Percentiles rank a stretch among this genome's conserved stretches.
phyloP scores from a whole-genome alignment of 2,329 filamentous ascomycete species.

The Calcarisporium arbuscula region DNA sequence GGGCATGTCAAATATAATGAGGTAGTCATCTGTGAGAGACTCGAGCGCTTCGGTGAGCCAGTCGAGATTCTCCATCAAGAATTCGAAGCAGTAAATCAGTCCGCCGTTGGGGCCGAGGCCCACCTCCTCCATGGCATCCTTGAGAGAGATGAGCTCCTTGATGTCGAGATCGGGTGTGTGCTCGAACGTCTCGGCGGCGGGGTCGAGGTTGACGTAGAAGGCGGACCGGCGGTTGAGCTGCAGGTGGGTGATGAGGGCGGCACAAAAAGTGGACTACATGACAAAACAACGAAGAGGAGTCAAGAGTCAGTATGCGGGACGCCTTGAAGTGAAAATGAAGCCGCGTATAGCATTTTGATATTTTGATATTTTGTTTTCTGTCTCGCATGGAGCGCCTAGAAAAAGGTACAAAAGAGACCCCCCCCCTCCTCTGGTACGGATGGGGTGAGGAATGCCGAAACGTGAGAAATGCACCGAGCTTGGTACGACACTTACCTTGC shows the following conservation, averaged over 20 bases:
- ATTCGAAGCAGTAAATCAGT: slow-evolving; percentile 94
- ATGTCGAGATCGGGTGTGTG: slow-evolving; percentile 93
- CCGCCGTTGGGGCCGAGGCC: slow-evolving; percentile 86
- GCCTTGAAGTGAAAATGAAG: too few relatives aligned
- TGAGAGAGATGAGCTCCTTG: slow-evolving; percentile 86
- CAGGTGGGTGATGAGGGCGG: slow-evolving; percentile 86
- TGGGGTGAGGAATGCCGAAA: too few relatives aligned
- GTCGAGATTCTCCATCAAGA: slow-evolving; percentile 88
- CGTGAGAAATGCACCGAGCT: too few relatives aligned
- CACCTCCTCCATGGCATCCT: slow-evolving; percentile 96
- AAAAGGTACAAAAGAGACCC: too few relatives aligned
- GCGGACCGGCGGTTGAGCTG: slow-evolving; percentile 85
- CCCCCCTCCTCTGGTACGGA: too few relatives aligned
- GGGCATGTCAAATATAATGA: slow-evolving; percentile 98
- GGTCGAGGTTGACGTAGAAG: slow-evolving; percentile 98
- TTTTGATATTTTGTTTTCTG: too few relatives aligned
- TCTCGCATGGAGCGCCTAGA: too few relatives aligned
- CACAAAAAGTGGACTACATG: slow-evolving; percentile 96
- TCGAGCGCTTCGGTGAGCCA: slow-evolving; percentile 83
- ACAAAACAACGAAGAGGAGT: too few relatives aligned
- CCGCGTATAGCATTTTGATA: too few relatives aligned
- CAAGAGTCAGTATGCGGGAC: too few relatives aligned
- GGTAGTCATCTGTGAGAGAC: slow-evolving; percentile 83
- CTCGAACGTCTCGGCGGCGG: slow-evolving; percentile 86
- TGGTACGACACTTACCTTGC: slow-evolving; percentile 57